Evolutionary conservation across 208 protist genomes (phyloP), one percentile per base, ranked within the genome.

Genomic region (Vickermania ingenoplastis): DNA sequence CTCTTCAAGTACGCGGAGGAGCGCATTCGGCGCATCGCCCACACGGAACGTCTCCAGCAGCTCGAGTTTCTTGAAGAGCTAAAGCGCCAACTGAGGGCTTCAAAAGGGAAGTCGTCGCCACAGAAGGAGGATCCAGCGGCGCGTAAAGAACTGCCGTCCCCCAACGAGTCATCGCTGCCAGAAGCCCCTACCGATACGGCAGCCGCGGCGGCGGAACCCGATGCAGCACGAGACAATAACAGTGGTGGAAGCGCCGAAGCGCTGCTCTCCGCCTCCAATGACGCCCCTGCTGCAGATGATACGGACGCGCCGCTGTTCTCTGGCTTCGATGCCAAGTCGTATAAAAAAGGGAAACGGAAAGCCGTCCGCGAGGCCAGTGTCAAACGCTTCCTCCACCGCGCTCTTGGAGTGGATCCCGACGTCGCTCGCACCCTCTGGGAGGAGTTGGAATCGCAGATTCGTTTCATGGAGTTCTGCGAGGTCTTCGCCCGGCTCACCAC

Each of bases 391-490:
- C 72, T 92, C 26, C 61, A 73, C 68, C 69, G 69, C 26, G 78
- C 81, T 4, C 61, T 89, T 50, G 86, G 86, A 26, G 50, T 92
- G 22, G 83, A 92, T 27, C 63, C 83, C 27, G 67, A 73, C 21
- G 80, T 89, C 2, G 78, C 79, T 27, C 72, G 79, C 51, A 84
- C 64, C 41, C 68, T 92, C 11, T 71, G 84, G 2, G 53, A 36
- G 5, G 76, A 90, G 75, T 66, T 92, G 48, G 65, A 79, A 26
- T 80, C 82, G 1, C 86, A 90, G 69, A 83, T 90, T 65, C 65
- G 73, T 63, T 92, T 92, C 50, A 73, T 90, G 70, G 73, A 90
- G 65, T 85, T 89, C 69, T 90, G 82, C 45, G 86, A 92, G 70
- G 86, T 92, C 2, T 83, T 92, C 57, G 79, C 79, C 22, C 86